Evolutionary conservation across 1,139 yeast genomes (phyloP), one percentile per base, ranked within the genome.

Genomic region (Petasospora fabianii): DNA sequence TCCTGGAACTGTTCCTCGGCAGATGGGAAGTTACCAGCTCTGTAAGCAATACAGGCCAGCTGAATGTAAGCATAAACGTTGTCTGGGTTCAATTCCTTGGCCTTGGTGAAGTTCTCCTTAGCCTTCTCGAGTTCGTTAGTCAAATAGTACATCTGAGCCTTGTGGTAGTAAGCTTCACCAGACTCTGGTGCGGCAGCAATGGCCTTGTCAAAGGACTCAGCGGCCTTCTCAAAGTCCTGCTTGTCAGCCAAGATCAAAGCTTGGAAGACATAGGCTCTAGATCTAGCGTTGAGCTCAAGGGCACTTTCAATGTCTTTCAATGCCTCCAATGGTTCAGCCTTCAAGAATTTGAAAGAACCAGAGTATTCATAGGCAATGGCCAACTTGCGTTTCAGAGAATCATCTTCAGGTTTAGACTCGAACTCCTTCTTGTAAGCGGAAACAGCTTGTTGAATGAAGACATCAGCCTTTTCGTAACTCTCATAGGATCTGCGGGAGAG

Each of bases 51-150:
- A 64, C 96, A 94, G 32, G 97, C 97, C 53, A 86, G 73, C 71
- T 92, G 98, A 56, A 94, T 85, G 65, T 82, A 84, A 36, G 96
- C 82, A 59, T 80, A 85, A 44, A 88, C 81, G 60, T 87, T 92
- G 18, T 74, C 68, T 41, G 84, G 82, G 66, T 87, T 86, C 56
- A 77, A 70, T 49, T 75, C 76, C 58, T 81, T 80, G 36, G 96
- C 84, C 65, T 80, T 82, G 55, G 76, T 76, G 61, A 88, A 94
- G 63, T 85, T 80, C 36, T 65, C 68, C 56, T 80, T 76, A 31
- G 98, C 97, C 49, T 79, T 26, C 6, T 68, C 67, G 57, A 84
- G 77, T 52, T 87, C 85, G 48, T 82, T 83, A 47, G 86, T 78
- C 54, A 92, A 71, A 67, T 90, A 92, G 61, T 74, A 76, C 60